Evolutionary conservation across 495 filamentous ascomycete genomes (phyloP).

Genomic region (Penicillium canescens): DNA sequence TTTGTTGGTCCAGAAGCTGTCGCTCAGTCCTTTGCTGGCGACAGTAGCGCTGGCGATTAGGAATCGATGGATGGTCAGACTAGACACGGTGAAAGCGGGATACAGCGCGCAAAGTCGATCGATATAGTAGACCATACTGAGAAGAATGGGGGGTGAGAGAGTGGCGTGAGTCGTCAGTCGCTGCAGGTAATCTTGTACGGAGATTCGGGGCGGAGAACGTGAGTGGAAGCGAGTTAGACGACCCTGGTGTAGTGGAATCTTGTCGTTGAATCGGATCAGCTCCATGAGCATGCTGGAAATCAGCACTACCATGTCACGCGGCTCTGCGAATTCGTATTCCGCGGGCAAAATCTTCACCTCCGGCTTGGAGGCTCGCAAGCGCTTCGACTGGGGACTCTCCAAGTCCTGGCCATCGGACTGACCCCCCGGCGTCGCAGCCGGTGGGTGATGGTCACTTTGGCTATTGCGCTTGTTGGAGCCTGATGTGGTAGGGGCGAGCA

Average conservation of each 20-base stretch:
- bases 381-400: conserved; percentile 54
- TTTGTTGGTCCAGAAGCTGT: conserved; percentile 96
- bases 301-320: conserved; percentile 81
- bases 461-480: conserved; percentile 47
- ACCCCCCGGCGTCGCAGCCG: conserved; percentile 37
- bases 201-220: conserved; percentile 89
- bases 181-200: conserved; percentile 87
- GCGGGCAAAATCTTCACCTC: conserved; percentile 70
- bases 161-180: conserved; percentile 93
- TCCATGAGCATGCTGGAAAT: conserved; percentile 96
- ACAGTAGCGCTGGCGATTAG: conserved; percentile 94
- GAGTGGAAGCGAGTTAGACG: conserved; percentile 94
- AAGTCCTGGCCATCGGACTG: conserved; percentile 45
- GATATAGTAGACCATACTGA: conserved; percentile 99
- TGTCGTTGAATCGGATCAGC: conserved; percentile 89
- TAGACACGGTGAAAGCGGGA: conserved; percentile 90
- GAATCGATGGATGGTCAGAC: conserved; percentile 94
- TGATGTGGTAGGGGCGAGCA: conserved; percentile 34
- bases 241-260: conserved; percentile 77
- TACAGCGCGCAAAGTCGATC: conserved; percentile 92
- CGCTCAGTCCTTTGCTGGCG: conserved; percentile 91
- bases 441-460: conserved; percentile 29
- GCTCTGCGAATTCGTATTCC: conserved; percentile 74
- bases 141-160: conserved; percentile 86
- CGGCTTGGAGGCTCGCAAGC: conserved; percentile 52